Percentiles rank a stretch among this genome's conserved stretches.
These are phyloP conservation scores for Euphorbia celastroides DNA, from an alignment of 441 rosid genomes.

Conservation along the genomic window DNA sequence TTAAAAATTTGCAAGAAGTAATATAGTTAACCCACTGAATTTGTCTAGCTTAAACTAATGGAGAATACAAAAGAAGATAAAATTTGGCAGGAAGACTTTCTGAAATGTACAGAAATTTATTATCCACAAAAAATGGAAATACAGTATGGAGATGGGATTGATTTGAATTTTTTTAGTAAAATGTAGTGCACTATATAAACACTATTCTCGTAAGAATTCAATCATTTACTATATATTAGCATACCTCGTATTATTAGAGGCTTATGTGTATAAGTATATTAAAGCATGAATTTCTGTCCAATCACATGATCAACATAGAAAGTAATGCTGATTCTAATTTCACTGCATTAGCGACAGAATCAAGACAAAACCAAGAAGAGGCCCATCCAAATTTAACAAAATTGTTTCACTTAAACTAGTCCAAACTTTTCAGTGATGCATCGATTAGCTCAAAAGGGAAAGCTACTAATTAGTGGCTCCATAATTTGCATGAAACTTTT, in stretches of 20 bases:
- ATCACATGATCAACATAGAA: slow-evolving; percentile 23
- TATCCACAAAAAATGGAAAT: not conserved
- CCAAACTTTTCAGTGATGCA: slow-evolving; percentile 14
- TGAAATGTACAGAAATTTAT: not conserved
- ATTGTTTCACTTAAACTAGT: slow-evolving; percentile 15
- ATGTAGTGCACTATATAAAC: slow-evolving; percentile 13
- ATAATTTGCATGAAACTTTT: slow-evolving; percentile 7
- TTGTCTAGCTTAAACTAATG: not conserved
- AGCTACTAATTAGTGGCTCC: not conserved
- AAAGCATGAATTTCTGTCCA: slow-evolving; percentile 16
- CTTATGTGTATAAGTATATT: not conserved
- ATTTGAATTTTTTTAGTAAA: not conserved
- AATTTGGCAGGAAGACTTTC: not conserved
- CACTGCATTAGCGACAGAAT: slow-evolving; percentile 11
- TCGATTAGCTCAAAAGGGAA: slow-evolving; percentile 15
- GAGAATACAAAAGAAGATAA: not conserved
- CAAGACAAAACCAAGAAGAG: slow-evolving; percentile 14
- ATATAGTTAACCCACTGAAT: not conserved
- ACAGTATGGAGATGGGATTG: not conserved
- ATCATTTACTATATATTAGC: slow-evolving; percentile 12
- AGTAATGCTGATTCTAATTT: slow-evolving; percentile 6
- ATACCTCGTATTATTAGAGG: slow-evolving; percentile 7
- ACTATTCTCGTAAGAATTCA: not conserved
- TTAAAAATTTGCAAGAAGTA: not conserved
- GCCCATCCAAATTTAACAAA: slow-evolving; percentile 11